These are phyloP conservation scores for Carallia brachiata DNA, from an alignment of 345 rosid species.

Conservation along the genomic window DNA sequence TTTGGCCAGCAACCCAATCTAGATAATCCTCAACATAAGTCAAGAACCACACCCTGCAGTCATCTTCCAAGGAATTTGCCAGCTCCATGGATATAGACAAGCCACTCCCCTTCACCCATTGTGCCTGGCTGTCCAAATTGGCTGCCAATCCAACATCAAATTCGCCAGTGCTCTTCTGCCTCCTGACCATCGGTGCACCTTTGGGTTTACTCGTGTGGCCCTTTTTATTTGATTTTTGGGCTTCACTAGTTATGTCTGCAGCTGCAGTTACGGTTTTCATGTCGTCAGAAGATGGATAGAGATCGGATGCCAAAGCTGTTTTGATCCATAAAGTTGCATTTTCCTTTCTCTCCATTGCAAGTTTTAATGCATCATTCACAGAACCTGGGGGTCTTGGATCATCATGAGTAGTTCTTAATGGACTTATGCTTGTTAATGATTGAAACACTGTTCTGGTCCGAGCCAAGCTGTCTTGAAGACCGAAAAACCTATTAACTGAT, in stretches of 20 bases:
- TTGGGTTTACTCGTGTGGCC: constrained; percentile 17
- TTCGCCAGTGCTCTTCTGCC: constrained; percentile 27
- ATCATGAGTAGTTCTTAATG: constrained; percentile 17
- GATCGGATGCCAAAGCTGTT: constrained; percentile 61
- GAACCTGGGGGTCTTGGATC: constrained; percentile 14
- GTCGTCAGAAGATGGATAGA: constrained; percentile 28
- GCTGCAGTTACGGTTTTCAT: constrained; percentile 3
- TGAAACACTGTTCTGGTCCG: constrained; percentile 43
- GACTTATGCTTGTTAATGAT: constrained; percentile 25
- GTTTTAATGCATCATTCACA: constrained; percentile 25
- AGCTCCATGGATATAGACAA: constrained; percentile 33
- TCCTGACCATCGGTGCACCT: constrained; percentile 16
- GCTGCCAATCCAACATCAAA: constrained; percentile 8
- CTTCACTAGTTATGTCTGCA: neutral
- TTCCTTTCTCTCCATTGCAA: constrained; percentile 44
- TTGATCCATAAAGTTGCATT: constrained; percentile 55
- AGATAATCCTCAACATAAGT: constrained; percentile 52
- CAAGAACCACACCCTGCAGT: constrained; percentile 50
- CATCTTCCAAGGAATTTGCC: constrained; percentile 39
- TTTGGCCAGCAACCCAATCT: constrained; percentile 37
- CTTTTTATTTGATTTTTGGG: constrained; percentile 8
- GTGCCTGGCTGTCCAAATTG: constrained; percentile 19
- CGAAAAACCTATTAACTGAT: constrained; percentile 46
- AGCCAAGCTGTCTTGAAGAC: constrained; percentile 55
- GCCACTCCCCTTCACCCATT: constrained; percentile 38